Conservation (phyloP, 257 asterid species). For the Forsythia viridissima region DNA sequence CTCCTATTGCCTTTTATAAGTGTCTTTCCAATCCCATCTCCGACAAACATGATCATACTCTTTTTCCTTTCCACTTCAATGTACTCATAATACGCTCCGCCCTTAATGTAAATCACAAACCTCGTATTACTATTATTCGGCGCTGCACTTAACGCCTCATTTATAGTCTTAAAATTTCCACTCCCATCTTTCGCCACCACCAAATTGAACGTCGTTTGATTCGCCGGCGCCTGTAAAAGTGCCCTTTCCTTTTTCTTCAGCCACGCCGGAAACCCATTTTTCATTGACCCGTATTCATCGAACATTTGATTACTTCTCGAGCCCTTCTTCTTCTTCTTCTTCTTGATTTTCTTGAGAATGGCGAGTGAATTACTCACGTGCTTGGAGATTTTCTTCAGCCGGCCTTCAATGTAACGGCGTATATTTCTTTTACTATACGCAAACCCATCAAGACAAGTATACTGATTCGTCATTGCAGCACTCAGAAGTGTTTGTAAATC, state of each 20-base stretch:
- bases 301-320: slow-evolving; percentile 28
- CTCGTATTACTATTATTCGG: slow-evolving; percentile 75
- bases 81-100: slow-evolving; percentile 90
- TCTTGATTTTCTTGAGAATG: slow-evolving; percentile 65
- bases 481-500: slow-evolving; percentile 78
- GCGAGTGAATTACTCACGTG: slow-evolving; percentile 88
- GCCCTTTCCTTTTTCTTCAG: slow-evolving; percentile 54
- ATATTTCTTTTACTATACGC: slow-evolving; percentile 59
- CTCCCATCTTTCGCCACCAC: slow-evolving; percentile 81
- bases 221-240: slow-evolving; percentile 55
- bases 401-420: slow-evolving; percentile 49
- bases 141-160: slow-evolving; percentile 61
- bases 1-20: slow-evolving; percentile 84
- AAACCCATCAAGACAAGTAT: slow-evolving; percentile 93
- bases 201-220: slow-evolving; percentile 40
- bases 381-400: slow-evolving; percentile 56
- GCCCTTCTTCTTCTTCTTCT: slow-evolving; percentile 17
- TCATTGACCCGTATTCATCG: slow-evolving; percentile 43
- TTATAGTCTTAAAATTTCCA: slow-evolving; percentile 74
- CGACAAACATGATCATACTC: slow-evolving; percentile 63
- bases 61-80: slow-evolving; percentile 59
- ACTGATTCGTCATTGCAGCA: slow-evolving; percentile 91
- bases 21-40: slow-evolving; percentile 93
- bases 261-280: slow-evolving; percentile 70
- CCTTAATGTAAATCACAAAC: slow-evolving; percentile 77